phyloP scores from a whole-genome alignment of 2,329 filamentous ascomycete genomes.

The Salinomyces thailandicus region DNA sequence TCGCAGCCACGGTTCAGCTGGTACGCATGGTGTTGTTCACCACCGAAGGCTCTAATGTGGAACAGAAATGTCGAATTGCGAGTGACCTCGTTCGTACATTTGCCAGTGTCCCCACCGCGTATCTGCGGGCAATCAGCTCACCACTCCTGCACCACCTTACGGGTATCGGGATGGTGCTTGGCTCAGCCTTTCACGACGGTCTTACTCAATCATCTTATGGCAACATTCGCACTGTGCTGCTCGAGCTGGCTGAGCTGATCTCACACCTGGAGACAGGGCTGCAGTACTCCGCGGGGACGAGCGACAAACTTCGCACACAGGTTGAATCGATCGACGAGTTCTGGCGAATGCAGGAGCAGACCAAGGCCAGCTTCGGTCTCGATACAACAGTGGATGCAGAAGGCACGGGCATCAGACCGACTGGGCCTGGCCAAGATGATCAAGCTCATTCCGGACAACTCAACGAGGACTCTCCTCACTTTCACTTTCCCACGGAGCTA shows the following conservation, averaged over 20 bases:
- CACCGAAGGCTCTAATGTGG: conserved; percentile 18
- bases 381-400: too few relatives aligned
- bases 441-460: not conserved
- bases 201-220: conserved; percentile 2
- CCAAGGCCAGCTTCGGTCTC: too few relatives aligned
- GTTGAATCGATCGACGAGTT: conserved; percentile 33
- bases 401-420: too few relatives aligned
- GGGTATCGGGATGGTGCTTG: conserved; percentile 31
- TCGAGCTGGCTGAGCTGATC: conserved; percentile 34
- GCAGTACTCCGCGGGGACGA: conserved; percentile 26
- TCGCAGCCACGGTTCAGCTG: conserved; percentile 39
- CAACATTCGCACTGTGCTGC: conserved; percentile 22
- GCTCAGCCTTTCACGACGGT: not conserved
- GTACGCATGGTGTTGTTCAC: conserved; percentile 35
- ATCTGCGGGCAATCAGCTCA: conserved; percentile 38
- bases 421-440: conserved; percentile 25
- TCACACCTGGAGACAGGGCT: conserved; percentile 32
- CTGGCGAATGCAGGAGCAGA: conserved; percentile 1
- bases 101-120: conserved; percentile 33
- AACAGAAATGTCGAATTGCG: conserved; percentile 37
- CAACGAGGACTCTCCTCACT: conserved; percentile 15
- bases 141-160: conserved; percentile 40
- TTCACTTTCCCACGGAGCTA: conserved; percentile 30
- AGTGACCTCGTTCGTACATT: conserved; percentile 36
- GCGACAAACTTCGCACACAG: conserved; percentile 28